Conservation (phyloP, 1,284 basidiomycete species). For the Rhodotorula sp. region DNA sequence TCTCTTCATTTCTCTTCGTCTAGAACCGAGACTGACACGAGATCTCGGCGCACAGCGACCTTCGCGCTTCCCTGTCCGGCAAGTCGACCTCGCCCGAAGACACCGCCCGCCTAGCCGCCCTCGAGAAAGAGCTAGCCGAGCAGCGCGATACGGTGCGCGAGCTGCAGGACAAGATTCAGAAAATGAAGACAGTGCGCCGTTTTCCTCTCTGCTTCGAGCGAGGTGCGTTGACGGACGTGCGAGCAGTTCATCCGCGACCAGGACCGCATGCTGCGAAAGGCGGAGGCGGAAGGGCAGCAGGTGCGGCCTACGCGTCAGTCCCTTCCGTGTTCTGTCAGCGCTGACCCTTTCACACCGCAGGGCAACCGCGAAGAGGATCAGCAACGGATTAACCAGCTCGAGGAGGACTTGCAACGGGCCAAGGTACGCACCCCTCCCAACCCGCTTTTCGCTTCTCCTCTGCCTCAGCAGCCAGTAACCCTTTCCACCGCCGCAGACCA, state of each 20-base stretch:
- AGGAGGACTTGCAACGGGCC: conserved; percentile 66
- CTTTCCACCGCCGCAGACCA: conserved; percentile 35
- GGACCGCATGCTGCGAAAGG: conserved; percentile 71
- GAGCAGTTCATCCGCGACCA: conserved; percentile 84
- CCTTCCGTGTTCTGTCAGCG: too few relatives aligned
- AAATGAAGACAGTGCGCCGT: conserved; percentile 71
- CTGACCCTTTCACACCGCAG: conserved; percentile 46
- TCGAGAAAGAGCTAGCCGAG: conserved; percentile 76
- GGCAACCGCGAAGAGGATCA: conserved; percentile 71
- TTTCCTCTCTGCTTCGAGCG: neutral
- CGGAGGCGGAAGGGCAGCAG: conserved; percentile 61
- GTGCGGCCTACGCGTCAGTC: neutral
- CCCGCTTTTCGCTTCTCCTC: neutral
- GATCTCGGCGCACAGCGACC: conserved; percentile 61
- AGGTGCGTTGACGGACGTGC: neutral
- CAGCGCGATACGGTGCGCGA: conserved; percentile 68
- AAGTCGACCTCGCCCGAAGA: conserved; percentile 77
- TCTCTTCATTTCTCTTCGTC: too few relatives aligned
- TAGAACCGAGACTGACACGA: too few relatives aligned
- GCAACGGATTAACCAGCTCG: conserved; percentile 68
- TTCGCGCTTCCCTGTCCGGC: conserved; percentile 70
- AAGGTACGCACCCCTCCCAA: conserved; percentile 60
- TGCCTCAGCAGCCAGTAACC: too few relatives aligned
- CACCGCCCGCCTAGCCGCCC: conserved; percentile 69
- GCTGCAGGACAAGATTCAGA: conserved; percentile 51